phyloP scores from a whole-genome alignment of 2,329 filamentous ascomycete species.

The Phaeosphaeriaceae sp. region DNA sequence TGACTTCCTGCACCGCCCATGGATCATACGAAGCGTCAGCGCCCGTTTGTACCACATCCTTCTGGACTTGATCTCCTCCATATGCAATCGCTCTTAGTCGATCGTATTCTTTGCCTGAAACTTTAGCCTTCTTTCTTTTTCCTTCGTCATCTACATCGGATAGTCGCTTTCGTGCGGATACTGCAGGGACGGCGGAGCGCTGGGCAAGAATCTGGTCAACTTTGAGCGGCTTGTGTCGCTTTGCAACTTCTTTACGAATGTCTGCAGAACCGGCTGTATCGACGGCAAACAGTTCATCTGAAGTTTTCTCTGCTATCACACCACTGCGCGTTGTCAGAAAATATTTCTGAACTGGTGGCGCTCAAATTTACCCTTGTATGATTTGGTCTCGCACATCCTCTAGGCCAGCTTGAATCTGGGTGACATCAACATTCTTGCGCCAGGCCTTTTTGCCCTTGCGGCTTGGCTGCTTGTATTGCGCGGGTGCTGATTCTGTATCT shows the following conservation, averaged over 20 bases:
- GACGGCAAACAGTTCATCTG: conserved; percentile 83
- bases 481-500: conserved; percentile 63
- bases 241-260: conserved; percentile 69
- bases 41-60: conserved; percentile 60
- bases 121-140: conserved; percentile 77
- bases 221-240: conserved; percentile 78
- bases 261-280: conserved; percentile 75
- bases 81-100: conserved; percentile 77
- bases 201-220: conserved; percentile 89
- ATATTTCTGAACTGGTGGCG: neutral
- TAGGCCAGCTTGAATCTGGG: conserved; percentile 82
- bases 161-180: conserved; percentile 78
- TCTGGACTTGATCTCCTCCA: conserved; percentile 66
- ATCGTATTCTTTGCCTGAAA: conserved; percentile 83
- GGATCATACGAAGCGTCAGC: conserved; percentile 72
- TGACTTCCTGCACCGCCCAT: conserved; percentile 67
- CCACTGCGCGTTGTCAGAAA: conserved; percentile 63
- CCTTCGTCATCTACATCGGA: conserved; percentile 73
- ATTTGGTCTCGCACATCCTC: conserved; percentile 87
- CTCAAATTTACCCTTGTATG: conserved; percentile 74
- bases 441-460: conserved; percentile 98
- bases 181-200: conserved; percentile 80
- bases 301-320: conserved; percentile 80
- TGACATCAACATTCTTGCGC: conserved; percentile 97
- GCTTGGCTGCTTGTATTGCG: conserved; percentile 85